phyloP scores from a whole-genome alignment of 2,329 filamentous ascomycete genomes.

The Lecanoromycetidae sp. region DNA sequence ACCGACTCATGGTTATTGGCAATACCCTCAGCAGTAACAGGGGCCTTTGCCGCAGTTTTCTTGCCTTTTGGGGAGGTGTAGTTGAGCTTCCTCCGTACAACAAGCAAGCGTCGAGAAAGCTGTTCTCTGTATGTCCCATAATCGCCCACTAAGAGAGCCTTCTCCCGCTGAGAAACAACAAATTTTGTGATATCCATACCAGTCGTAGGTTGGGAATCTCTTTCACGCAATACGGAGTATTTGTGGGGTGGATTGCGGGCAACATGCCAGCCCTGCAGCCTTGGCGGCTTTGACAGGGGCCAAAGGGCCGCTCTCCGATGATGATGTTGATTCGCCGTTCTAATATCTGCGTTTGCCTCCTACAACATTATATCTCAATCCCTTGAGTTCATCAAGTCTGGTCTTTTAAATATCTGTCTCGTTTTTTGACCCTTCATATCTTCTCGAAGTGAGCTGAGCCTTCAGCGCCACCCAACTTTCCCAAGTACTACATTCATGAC shows the following conservation, averaged over 20 bases:
- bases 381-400: no score
- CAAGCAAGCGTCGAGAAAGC: conserved; percentile 68
- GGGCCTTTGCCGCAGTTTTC: conserved; percentile 64
- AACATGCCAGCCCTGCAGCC: not conserved
- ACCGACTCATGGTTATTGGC: conserved; percentile 62
- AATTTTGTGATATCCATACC: conserved; percentile 84
- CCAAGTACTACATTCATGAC: conserved; percentile 1
- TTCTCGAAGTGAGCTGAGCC: not conserved
- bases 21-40: conserved; percentile 64
- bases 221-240: not conserved
- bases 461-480: not conserved
- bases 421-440: not conserved
- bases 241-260: not conserved
- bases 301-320: not conserved
- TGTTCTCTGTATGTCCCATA: conserved; percentile 74
- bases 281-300: not conserved
- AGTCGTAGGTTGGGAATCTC: not conserved
- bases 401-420: no score
- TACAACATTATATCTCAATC: no score
- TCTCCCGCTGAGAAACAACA: conserved; percentile 65
- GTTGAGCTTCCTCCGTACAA: conserved; percentile 71
- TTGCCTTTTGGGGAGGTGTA: conserved; percentile 73
- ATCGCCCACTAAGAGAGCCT: conserved; percentile 77
- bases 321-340: not conserved
- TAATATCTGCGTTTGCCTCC: no score